Conservation (phyloP, 768 basidiomycete species). For the Galerina sulciceps region DNA sequence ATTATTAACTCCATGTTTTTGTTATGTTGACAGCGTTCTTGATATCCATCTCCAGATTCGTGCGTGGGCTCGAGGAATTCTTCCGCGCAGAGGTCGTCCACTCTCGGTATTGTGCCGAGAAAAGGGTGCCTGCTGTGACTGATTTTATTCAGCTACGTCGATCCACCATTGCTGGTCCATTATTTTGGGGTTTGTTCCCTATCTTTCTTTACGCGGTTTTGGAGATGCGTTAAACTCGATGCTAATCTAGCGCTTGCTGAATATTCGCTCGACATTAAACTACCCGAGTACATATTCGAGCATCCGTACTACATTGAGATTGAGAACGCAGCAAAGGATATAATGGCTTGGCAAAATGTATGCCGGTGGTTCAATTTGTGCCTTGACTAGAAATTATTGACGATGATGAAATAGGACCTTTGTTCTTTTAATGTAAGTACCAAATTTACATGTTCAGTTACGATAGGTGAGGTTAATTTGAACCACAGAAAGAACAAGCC, state of each 20-base stretch:
- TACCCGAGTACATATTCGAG: slow-evolving; percentile 13
- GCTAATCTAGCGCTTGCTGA: slow-evolving; percentile 11
- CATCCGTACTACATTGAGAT: slow-evolving; percentile 5
- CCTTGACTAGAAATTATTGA: no score
- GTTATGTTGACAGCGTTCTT: no score
- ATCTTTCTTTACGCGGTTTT: no score
- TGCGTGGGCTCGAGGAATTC: slow-evolving; percentile 1
- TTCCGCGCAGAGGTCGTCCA: slow-evolving; percentile 10
- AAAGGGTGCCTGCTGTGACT: slow-evolving; percentile 1
- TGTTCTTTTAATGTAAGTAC: slow-evolving; percentile 26
- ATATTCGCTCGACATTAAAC: slow-evolving; percentile 13
- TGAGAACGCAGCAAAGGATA: slow-evolving; percentile 7
- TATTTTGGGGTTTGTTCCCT: slow-evolving; percentile 5
- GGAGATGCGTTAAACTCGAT: no score
- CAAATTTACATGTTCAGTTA: no score
- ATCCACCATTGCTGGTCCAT: slow-evolving; percentile 8
- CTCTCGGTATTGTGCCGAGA: no score
- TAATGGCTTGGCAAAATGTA: slow-evolving; percentile 14
- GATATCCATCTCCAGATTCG: no score
- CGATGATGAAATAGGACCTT: slow-evolving; percentile 25
- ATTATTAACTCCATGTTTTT: no score
- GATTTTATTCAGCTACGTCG: slow-evolving; percentile 6
- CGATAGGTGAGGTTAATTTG: no score
- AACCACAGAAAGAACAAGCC: slow-evolving; percentile 31
- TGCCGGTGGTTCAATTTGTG: neutral